These are phyloP conservation scores for Hyphopichia burtonii DNA, from an alignment of 1,139 yeast genomes.

Conservation along the genomic window DNA sequence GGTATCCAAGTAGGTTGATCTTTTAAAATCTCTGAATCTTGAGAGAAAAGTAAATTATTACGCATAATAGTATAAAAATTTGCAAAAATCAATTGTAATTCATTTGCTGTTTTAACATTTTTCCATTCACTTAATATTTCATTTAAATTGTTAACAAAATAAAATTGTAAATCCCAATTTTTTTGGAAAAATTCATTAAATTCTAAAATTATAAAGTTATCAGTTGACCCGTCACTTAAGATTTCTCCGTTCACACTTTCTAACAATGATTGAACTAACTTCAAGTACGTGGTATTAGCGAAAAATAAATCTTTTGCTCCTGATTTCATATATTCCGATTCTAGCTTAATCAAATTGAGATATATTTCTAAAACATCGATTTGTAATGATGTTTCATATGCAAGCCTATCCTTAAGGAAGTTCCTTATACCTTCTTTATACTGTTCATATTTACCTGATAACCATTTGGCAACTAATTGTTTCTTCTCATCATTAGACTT, in stretches of 20 bases:
- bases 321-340: constrained; percentile 53
- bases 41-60: constrained; percentile 22
- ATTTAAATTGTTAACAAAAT: constrained; percentile 44
- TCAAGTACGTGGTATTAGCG: constrained; percentile 56
- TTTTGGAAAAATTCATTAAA: constrained; percentile 54
- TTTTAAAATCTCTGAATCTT: constrained; percentile 29
- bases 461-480: constrained; percentile 57
- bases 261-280: constrained; percentile 47
- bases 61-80: constrained; percentile 41
- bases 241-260: constrained; percentile 36
- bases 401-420: constrained; percentile 34
- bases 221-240: constrained; percentile 46
- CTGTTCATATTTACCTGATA: constrained; percentile 55
- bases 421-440: constrained; percentile 48
- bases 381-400: constrained; percentile 45
- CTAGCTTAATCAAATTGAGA: constrained; percentile 62
- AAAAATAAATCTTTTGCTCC: constrained; percentile 53
- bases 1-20: constrained; percentile 30
- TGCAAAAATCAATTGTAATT: constrained; percentile 29
- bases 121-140: constrained; percentile 24
- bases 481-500: constrained; percentile 46
- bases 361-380: constrained; percentile 63
- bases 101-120: constrained; percentile 12
- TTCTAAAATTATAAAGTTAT: constrained; percentile 57
- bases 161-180: constrained; percentile 67